These are phyloP conservation scores for Xylariaceae sp. DNA, from an alignment of 2,329 filamentous ascomycete species.

Conservation along the genomic window DNA sequence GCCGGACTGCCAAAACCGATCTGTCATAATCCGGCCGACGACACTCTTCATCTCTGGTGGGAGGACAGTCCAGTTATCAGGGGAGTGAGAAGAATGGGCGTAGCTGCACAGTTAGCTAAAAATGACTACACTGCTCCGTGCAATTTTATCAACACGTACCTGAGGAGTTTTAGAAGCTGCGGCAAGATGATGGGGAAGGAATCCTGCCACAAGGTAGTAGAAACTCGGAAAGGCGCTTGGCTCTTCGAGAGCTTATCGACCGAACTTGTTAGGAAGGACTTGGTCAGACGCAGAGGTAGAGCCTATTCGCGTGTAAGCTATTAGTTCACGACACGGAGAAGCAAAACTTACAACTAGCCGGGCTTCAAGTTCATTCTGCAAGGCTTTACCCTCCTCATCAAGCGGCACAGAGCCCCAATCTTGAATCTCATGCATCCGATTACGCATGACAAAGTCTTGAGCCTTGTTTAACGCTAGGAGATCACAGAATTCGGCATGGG, in stretches of 20 bases:
- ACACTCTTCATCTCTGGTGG: constrained; percentile 70
- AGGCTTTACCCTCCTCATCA: constrained; percentile 69
- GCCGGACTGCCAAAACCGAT: constrained; percentile 96
- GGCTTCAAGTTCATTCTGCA: constrained; percentile 74
- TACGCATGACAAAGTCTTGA: constrained; percentile 69
- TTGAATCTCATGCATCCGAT: constrained; percentile 66
- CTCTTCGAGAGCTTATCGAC: constrained; percentile 80
- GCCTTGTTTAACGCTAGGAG: constrained; percentile 75
- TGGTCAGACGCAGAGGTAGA: constrained; percentile 79
- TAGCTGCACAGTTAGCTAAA: constrained; percentile 47
- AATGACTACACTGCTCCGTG: constrained; percentile 9
- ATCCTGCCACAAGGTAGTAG: constrained; percentile 78
- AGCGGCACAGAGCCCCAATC: constrained; percentile 80
- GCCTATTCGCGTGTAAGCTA: constrained; percentile 37
- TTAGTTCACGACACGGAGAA: background rate
- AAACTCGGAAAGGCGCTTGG: constrained; percentile 66
- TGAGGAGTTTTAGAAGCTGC: constrained; percentile 76
- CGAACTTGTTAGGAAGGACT: constrained; percentile 85
- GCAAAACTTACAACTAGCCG: constrained; percentile 55
- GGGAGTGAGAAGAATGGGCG: constrained; percentile 87
- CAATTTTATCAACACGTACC: constrained; percentile 38
- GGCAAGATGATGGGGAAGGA: constrained; percentile 78
- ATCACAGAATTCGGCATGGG: constrained; percentile 73
- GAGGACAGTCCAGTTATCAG: constrained; percentile 73
- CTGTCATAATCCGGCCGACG: constrained; percentile 78